Evolutionary conservation across 371 early-diverging fungal species (phyloP).

Genomic region (Lichtheimia ornata): DNA sequence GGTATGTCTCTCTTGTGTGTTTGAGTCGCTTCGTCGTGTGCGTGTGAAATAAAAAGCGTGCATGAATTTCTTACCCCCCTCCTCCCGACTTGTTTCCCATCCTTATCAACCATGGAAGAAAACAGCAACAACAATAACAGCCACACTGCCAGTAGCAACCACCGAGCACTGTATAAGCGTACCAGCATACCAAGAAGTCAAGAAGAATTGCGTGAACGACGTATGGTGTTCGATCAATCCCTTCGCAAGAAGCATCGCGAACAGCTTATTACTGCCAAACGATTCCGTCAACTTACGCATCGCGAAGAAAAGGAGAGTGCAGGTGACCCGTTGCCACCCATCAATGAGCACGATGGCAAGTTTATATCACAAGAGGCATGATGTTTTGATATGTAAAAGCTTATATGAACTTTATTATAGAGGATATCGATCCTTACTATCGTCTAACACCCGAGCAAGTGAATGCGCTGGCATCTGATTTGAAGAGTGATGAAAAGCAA

Average conservation of each 20-base stretch:
- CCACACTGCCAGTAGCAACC: neutral
- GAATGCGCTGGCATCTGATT: conserved; percentile 19
- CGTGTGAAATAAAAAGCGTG: no score
- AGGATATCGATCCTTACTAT: conserved; percentile 27
- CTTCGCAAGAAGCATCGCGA: conserved; percentile 55
- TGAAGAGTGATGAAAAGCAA: conserved; percentile 29
- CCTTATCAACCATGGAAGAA: no score
- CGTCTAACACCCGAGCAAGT: conserved; percentile 20
- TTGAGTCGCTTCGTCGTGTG: no score
- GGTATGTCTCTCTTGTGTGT: no score
- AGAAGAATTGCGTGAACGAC: conserved; percentile 37
- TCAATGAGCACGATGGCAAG: conserved; percentile 31
- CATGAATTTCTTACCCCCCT: no score
- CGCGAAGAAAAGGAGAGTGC: conserved; percentile 26
- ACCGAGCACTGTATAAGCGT: conserved; percentile 38
- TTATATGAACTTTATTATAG: conserved; percentile 1
- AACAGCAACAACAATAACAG: no score
- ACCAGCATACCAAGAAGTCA: conserved; percentile 42
- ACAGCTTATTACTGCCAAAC: conserved; percentile 55
- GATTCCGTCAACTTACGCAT: conserved; percentile 45
- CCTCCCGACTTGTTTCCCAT: no score
- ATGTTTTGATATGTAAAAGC: no score
- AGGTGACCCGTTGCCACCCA: conserved; percentile 20
- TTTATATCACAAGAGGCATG: neutral
- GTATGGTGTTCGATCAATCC: conserved; percentile 44